Conservation (phyloP, 495 filamentous ascomycete genomes). For the Lepraria neglecta region DNA sequence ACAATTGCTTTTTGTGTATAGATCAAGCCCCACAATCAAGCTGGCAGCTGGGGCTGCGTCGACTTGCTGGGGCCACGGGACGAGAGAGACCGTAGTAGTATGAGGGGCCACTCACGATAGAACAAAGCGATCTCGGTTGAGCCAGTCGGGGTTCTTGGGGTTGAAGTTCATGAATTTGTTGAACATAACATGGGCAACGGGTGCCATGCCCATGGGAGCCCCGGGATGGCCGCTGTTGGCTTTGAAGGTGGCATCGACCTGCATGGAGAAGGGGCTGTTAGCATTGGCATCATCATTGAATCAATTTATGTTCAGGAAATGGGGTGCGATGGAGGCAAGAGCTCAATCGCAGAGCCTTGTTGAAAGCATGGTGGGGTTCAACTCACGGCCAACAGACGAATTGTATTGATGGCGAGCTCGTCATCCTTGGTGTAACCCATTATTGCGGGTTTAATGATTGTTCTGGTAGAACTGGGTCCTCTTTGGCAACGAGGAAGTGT, state of each 20-base stretch:
- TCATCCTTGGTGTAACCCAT: constrained; percentile 89
- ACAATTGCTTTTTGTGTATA: background rate
- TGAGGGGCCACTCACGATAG: constrained; percentile 77
- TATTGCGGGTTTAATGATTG: constrained; percentile 41
- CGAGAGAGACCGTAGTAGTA: background rate
- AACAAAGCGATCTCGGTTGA: constrained; percentile 96
- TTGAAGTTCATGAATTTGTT: constrained; percentile 99
- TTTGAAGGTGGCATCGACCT: constrained; percentile 96
- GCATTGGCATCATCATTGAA: background rate
- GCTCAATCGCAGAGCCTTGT: background rate
- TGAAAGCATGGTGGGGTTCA: constrained; percentile 16
- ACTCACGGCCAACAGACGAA: constrained; percentile 89
- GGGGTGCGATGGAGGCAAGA: background rate
- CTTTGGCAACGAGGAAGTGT: background rate
- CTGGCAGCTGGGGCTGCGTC: background rate
- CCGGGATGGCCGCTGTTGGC: constrained; percentile 98
- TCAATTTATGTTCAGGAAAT: constrained; percentile 29
- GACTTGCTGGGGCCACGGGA: background rate
- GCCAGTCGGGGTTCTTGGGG: constrained; percentile 95
- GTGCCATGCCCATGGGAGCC: constrained; percentile 99
- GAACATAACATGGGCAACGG: constrained; percentile 93
- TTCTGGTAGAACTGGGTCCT: background rate
- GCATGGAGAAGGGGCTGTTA: constrained; percentile 22
- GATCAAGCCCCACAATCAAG: background rate
- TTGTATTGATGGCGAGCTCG: constrained; percentile 91